Percentiles rank a stretch among this genome's conserved stretches.
Evolutionary conservation across 73 alveolate genomes (phyloP).

Genomic region (Paraurostyla sp.): DNA sequence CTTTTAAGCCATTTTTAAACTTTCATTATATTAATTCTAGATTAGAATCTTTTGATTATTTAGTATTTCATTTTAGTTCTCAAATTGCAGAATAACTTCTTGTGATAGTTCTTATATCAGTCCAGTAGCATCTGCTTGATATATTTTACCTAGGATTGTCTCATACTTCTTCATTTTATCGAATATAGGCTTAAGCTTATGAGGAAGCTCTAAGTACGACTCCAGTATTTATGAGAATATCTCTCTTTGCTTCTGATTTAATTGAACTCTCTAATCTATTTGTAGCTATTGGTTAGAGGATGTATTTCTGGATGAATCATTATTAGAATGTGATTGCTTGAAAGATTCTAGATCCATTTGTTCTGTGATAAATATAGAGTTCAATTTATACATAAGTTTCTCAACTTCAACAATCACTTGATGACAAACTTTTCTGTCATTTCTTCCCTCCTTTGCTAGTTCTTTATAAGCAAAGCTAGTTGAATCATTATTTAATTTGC

Average conservation of each 20-base stretch:
- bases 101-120: conserved; percentile 1
- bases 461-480: background rate
- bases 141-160: background rate
- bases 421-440: conserved; percentile 54
- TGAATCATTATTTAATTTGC: no score
- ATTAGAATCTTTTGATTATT: background rate
- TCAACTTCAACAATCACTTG: conserved; percentile 58
- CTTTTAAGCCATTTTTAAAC: background rate
- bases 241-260: background rate
- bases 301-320: background rate
- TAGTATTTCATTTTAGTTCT: background rate
- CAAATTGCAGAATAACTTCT: background rate
- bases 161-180: conserved; percentile 62
- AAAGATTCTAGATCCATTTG: conserved; percentile 14
- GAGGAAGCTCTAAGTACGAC: conserved; percentile 38
- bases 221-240: conserved; percentile 14
- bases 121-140: background rate
- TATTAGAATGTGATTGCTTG: background rate
- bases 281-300: background rate
- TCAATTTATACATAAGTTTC: conserved; percentile 60
- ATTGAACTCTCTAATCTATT: background rate
- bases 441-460: conserved; percentile 25
- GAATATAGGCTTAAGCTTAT: conserved; percentile 54
- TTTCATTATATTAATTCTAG: background rate
- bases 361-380: conserved; percentile 36